phyloP scores from a whole-genome alignment of 768 basidiomycete genomes.

The Sarcomyxa edulis region DNA sequence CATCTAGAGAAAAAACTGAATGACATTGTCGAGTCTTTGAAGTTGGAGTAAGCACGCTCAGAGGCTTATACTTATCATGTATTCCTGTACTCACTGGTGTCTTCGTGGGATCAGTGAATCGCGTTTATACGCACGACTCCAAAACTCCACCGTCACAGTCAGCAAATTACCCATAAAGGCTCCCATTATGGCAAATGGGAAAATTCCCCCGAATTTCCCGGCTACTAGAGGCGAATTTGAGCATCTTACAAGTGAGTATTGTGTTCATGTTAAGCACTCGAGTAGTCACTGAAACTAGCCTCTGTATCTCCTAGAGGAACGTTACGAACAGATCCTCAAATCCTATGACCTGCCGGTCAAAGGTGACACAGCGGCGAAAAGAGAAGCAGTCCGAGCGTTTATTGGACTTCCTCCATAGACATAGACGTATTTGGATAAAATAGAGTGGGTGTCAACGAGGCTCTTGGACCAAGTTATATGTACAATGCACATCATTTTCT shows the following conservation, averaged over 20 bases:
- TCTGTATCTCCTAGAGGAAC: slow-evolving; percentile 3
- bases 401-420: too few species aligned
- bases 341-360: slow-evolving; percentile 4
- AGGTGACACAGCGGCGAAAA: slow-evolving; percentile 4
- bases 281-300: neutral
- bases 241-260: slow-evolving; percentile 5
- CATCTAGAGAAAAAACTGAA: slow-evolving; percentile 1
- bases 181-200: slow-evolving; percentile 1
- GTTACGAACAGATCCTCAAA: slow-evolving; percentile 7
- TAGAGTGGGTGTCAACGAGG: too few species aligned
- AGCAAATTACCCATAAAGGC: slow-evolving; percentile 6
- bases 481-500: too few species aligned
- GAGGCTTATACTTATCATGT: neutral
- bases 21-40: neutral
- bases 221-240: slow-evolving; percentile 7
- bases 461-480: too few species aligned
- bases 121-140: slow-evolving; percentile 3
- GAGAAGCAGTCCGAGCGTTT: slow-evolving; percentile 4
- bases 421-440: too few species aligned
- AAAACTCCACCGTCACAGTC: slow-evolving; percentile 3
- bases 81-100: neutral
- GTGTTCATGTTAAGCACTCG: neutral
- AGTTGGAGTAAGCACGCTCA: slow-evolving; percentile 3
- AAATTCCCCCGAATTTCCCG: slow-evolving; percentile 7
- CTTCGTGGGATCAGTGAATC: slow-evolving; percentile 2